phyloP scores from a whole-genome alignment of 495 filamentous ascomycete genomes.

The Cercophora scortea region DNA sequence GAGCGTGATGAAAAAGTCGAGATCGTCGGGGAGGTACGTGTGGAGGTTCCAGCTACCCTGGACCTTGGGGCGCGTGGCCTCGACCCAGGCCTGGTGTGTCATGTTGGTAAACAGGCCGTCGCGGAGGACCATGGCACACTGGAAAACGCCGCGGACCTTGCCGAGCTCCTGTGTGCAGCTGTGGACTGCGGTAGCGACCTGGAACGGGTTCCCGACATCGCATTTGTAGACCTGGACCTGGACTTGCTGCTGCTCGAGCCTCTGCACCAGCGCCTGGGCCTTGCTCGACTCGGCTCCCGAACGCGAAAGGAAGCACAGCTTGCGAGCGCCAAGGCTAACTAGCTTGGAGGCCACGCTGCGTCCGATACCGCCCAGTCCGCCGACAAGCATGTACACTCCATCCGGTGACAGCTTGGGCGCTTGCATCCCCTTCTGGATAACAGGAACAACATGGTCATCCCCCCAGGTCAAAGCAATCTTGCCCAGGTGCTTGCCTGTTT shows the following conservation, averaged over 20 bases:
- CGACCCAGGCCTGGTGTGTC: constrained; percentile 25
- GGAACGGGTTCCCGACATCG: no score
- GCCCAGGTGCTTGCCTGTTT: background rate
- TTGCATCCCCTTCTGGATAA: background rate
- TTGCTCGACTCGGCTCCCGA: constrained; percentile 15
- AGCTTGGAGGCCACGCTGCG: constrained; percentile 36
- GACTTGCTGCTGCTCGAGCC: no score
- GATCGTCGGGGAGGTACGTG: constrained; percentile 15
- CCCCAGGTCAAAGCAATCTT: background rate
- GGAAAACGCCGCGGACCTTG: constrained; percentile 28
- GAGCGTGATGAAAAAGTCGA: constrained; percentile 58
- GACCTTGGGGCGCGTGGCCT: constrained; percentile 40
- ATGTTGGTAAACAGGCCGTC: constrained; percentile 44
- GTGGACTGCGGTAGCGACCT: no score
- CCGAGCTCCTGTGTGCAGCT: no score
- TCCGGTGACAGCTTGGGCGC: background rate
- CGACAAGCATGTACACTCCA: constrained; percentile 41
- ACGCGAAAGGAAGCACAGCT: constrained; percentile 18
- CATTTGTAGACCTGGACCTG: no score
- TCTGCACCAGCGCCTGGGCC: no score
- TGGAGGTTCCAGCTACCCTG: constrained; percentile 26
- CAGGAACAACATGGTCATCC: constrained; percentile 16
- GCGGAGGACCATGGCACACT: background rate
- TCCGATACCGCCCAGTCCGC: constrained; percentile 51
- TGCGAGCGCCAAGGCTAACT: constrained; percentile 25